These are phyloP conservation scores for Arachis stenosperma DNA, from an alignment of 306 rosid genomes.

Conservation along the genomic window DNA sequence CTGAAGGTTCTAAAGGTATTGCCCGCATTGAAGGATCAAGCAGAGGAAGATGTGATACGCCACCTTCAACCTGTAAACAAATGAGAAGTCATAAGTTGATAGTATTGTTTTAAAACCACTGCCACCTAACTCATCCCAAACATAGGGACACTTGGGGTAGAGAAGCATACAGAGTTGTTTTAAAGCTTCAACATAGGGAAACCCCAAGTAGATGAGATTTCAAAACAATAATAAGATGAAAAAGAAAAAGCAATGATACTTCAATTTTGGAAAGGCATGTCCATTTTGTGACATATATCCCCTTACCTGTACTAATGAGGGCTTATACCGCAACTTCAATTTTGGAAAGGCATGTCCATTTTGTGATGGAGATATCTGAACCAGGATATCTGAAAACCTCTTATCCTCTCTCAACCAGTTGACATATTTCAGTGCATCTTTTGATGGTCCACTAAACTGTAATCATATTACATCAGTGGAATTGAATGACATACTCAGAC, in stretches of 20 bases:
- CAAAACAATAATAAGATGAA: too few relatives aligned
- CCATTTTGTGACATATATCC: neutral
- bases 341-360: conserved; percentile 85
- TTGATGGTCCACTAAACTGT: conserved; percentile 93
- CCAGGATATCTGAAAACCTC: conserved; percentile 70
- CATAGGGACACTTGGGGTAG: conserved; percentile 13
- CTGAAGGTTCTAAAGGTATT: conserved; percentile 69
- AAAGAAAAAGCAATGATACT: neutral
- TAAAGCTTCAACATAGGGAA: conserved; percentile 30
- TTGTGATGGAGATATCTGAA: conserved; percentile 76
- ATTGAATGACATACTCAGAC: conserved; percentile 15
- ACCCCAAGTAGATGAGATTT: conserved; percentile 12
- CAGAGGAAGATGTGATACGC: conserved; percentile 77
- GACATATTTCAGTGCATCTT: conserved; percentile 77
- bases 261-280: too few relatives aligned
- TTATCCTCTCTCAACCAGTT: conserved; percentile 79
- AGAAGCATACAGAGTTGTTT: conserved; percentile 18
- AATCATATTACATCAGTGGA: conserved; percentile 42
- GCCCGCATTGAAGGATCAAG: conserved; percentile 86
- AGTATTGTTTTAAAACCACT: conserved; percentile 23
- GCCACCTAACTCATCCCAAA: conserved; percentile 11
- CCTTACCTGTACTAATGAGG: conserved; percentile 86
- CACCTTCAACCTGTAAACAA: conserved; percentile 73
- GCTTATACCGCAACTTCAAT: conserved; percentile 89
- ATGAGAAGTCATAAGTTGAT: conserved; percentile 22